Evolutionary conservation across 768 basidiomycete genomes (phyloP), one percentile per base, ranked within the genome.

Genomic region (Mycena alexandri): DNA sequence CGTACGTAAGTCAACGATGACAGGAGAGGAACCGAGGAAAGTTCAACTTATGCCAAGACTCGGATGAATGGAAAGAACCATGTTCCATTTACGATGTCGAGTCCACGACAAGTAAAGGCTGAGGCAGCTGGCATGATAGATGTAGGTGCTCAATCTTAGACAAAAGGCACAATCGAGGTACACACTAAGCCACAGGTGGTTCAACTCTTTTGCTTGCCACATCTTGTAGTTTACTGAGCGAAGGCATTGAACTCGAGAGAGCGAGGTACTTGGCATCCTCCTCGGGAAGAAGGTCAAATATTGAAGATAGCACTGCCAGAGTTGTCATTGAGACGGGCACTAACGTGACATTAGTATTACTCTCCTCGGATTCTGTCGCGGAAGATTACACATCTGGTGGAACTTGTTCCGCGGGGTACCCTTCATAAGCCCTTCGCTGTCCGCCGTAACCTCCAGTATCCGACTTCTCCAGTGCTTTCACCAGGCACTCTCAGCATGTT

Each of bases 181-280:
- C 55, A 56, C 55, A 56, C 54, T 42, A 56, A 42, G 54, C 55
- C 55, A 43, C 55, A 56, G 55, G 55, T 56, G 55, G 55, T 56
- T 56, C 55, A 42, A 56, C 55, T 56, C n/a, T 56, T 54, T 56
- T 56, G 55, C 55, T 42, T 56, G 55, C 41, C 42, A 56, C 55
- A 38, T 56, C 55, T 42, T 56, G 55, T 56, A 56, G 38, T 25
- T 56, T 42, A 44, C 55, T 44, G 55, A 56, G 55, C 55, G 41
- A 56, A 56, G 55, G 41, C 55, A 56, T 24, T 56, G 55, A 56
- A 25, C 55, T 56, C 55, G 42, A 56, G 55, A 56, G 41, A n/a
- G n/a, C 55, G 55, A 56, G 55, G 41, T 56, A 56, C 55, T 56
- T 56, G 55, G 55, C 55, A 56, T 56, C 55, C 42, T 56, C 55